phyloP scores from a whole-genome alignment of 441 rosid species.

The Pelargonium citronellum region DNA sequence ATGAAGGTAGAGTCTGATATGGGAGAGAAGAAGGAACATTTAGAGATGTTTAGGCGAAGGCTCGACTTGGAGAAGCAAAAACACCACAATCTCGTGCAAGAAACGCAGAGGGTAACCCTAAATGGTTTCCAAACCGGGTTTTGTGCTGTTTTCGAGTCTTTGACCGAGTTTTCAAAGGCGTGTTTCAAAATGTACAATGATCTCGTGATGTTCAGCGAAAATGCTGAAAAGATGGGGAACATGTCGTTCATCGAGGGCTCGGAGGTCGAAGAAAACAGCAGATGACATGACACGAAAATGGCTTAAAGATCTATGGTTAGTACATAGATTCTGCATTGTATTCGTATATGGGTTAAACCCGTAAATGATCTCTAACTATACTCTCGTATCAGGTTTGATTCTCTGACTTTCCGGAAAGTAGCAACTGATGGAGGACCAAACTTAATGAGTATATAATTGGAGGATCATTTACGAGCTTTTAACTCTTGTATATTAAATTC shows the following conservation, averaged over 20 bases:
- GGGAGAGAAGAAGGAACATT: slow-evolving; percentile 48
- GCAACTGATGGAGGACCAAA: no score
- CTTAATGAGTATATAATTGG: no score
- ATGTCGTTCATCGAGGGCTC: slow-evolving; percentile 29
- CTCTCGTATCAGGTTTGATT: no score
- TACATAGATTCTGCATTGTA: slow-evolving; percentile 9
- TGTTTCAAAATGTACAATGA: slow-evolving; percentile 50
- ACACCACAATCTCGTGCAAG: slow-evolving; percentile 48
- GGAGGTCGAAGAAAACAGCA: slow-evolving; percentile 32
- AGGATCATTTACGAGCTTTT: no score
- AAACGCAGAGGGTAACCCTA: slow-evolving; percentile 54
- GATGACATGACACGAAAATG: slow-evolving; percentile 21
- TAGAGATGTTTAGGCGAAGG: slow-evolving; percentile 54
- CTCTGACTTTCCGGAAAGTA: no score
- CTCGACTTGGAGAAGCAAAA: slow-evolving; percentile 61
- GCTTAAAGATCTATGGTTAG: background rate
- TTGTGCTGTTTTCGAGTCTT: slow-evolving; percentile 39
- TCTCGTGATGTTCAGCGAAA: slow-evolving; percentile 34
- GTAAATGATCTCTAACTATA: no score
- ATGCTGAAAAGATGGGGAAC: slow-evolving; percentile 17
- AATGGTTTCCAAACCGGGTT: slow-evolving; percentile 53
- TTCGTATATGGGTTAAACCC: no score
- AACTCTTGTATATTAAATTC: slow-evolving; percentile 30
- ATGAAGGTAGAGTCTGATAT: background rate
- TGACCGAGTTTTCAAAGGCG: slow-evolving; percentile 48